These are phyloP conservation scores for Ulmus americana DNA, from an alignment of 331 rosid species.

Conservation along the genomic window DNA sequence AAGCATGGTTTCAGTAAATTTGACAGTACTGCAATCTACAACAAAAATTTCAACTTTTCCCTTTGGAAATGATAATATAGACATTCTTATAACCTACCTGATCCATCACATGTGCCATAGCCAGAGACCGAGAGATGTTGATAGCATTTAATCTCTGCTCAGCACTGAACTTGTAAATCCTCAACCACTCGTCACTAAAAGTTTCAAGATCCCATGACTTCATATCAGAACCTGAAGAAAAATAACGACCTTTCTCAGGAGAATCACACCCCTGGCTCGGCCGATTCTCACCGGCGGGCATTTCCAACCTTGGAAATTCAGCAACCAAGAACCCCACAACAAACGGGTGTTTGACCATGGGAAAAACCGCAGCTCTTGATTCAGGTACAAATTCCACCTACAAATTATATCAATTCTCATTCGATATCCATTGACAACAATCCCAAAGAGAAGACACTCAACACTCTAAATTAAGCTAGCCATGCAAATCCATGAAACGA, in stretches of 20 bases:
- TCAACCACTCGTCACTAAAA: conserved; percentile 31
- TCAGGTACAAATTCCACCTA: conserved; percentile 69
- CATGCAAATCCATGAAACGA: neutral
- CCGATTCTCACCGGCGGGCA: conserved; percentile 28
- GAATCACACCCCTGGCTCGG: conserved; percentile 39
- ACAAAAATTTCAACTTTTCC: neutral
- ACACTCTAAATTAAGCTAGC: neutral
- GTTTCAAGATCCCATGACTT: conserved; percentile 45
- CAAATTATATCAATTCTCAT: conserved; percentile 19
- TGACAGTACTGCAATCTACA: neutral
- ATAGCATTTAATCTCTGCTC: conserved; percentile 68
- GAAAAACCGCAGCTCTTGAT: conserved; percentile 67
- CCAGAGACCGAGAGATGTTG: conserved; percentile 71
- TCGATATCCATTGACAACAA: neutral
- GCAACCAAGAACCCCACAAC: conserved; percentile 98
- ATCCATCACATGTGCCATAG: conserved; percentile 95
- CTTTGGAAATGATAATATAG: neutral
- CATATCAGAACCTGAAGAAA: conserved; percentile 38
- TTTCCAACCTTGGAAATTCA: conserved; percentile 62
- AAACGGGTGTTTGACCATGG: conserved; percentile 92
- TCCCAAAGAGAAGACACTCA: neutral
- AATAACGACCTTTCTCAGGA: conserved; percentile 41
- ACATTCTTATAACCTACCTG: conserved; percentile 46
- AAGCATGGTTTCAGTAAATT: too few relatives aligned
- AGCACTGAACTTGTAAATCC: conserved; percentile 43